Evolutionary conservation across 2,329 filamentous ascomycete species (phyloP).

Genomic region (Lizonia empirigonia): DNA sequence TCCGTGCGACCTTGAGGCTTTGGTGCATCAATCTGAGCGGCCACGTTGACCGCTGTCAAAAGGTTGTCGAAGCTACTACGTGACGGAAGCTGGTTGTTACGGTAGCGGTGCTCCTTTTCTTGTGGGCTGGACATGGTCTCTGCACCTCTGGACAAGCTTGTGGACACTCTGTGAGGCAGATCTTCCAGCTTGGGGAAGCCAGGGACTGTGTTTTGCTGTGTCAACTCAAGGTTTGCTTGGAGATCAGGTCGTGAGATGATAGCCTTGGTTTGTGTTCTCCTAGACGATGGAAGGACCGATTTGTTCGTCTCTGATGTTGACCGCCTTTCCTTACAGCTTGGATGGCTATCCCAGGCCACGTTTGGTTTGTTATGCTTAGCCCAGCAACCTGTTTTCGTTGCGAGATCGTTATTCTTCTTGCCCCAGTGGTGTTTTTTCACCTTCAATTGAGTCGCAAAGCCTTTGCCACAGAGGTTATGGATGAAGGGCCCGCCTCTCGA

Average conservation of each 20-base stretch:
- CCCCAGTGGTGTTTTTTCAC: conserved; percentile 47
- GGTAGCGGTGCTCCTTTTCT: conserved; percentile 1
- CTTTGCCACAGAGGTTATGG: conserved; percentile 39
- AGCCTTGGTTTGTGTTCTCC: not conserved
- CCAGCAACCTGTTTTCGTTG: conserved; percentile 42
- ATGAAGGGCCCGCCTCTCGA: conserved; percentile 22
- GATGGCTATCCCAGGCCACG: conserved; percentile 39
- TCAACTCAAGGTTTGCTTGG: not conserved
- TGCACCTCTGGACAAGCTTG: not conserved
- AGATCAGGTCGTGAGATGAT: not conserved
- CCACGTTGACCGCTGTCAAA: conserved; percentile 34
- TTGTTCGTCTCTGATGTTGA: not conserved
- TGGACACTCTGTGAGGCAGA: conserved; percentile 17
- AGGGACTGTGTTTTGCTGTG: conserved; percentile 6
- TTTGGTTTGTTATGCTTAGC: conserved; percentile 37
- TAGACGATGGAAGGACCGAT: not conserved
- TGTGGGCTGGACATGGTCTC: not conserved
- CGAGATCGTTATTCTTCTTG: conserved; percentile 24
- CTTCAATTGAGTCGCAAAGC: conserved; percentile 28
- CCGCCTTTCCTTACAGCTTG: conserved; percentile 30
- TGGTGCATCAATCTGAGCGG: conserved; percentile 33
- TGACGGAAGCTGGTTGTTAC: conserved; percentile 13
- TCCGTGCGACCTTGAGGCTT: conserved; percentile 30
- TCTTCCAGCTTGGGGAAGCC: conserved; percentile 24
- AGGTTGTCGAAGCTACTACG: conserved; percentile 26